Percentiles rank a stretch among this genome's conserved stretches.
phyloP scores from a whole-genome alignment of 2,329 filamentous ascomycete species.

The Zasmidium angulare region DNA sequence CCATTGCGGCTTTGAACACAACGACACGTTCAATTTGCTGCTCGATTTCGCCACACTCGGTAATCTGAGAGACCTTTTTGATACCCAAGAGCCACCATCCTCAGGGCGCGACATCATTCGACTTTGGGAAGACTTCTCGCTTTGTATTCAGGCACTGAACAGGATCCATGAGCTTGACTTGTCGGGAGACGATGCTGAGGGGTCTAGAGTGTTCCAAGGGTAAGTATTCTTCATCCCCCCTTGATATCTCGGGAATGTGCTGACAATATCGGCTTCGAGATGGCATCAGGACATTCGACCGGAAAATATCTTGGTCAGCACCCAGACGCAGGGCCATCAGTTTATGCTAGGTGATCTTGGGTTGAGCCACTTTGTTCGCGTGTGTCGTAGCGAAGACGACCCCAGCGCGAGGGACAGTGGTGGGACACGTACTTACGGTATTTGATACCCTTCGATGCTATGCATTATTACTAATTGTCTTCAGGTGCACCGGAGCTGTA shows the following conservation, averaged over 20 bases:
- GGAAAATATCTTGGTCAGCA: constrained; percentile 26
- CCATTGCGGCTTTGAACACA: constrained; percentile 27
- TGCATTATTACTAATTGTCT: background rate
- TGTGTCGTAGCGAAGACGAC: background rate
- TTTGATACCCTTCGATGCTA: background rate
- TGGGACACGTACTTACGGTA: constrained; percentile 8
- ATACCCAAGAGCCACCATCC: constrained; percentile 12
- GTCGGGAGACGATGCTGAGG: background rate
- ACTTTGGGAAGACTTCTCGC: constrained; percentile 36
- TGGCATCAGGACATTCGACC: constrained; percentile 39
- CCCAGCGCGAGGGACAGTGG: background rate
- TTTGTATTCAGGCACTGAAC: constrained; percentile 30
- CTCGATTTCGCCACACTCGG: constrained; percentile 39
- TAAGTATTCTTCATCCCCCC: background rate
- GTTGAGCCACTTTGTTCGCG: background rate
- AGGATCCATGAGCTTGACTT: constrained; percentile 20
- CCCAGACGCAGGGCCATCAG: background rate
- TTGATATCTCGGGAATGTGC: background rate
- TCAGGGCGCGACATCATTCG: constrained; percentile 29
- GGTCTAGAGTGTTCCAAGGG: background rate
- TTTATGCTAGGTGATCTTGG: constrained; percentile 11
- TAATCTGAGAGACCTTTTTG: constrained; percentile 35
- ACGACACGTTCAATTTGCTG: constrained; percentile 33
- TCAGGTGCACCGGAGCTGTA: background rate
- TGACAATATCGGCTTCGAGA: background rate